These are phyloP conservation scores for Penicillium hordei DNA, from an alignment of 2,329 filamentous ascomycete species.

Conservation along the genomic window DNA sequence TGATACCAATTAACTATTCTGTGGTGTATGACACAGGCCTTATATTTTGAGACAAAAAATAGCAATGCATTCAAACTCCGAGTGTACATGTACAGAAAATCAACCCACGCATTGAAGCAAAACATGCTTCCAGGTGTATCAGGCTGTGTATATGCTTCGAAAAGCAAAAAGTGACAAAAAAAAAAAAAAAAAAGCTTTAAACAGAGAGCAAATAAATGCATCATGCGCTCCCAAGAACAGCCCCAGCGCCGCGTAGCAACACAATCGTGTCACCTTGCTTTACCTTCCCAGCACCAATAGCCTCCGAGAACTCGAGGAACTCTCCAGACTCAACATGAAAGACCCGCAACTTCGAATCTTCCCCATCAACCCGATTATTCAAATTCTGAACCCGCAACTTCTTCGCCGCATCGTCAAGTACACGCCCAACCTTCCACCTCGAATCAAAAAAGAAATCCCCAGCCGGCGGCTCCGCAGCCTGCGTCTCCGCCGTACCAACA, in stretches of 20 bases:
- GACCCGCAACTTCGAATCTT: conserved; percentile 74
- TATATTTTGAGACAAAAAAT: background rate
- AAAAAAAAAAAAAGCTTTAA: too few relatives aligned
- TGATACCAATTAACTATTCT: conserved; percentile 23
- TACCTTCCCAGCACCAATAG: conserved; percentile 67
- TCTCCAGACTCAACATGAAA: conserved; percentile 92
- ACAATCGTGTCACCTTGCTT: conserved; percentile 88
- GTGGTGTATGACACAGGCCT: conserved; percentile 4
- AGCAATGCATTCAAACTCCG: background rate
- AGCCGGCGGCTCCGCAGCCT: conserved; percentile 77
- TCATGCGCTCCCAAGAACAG: conserved; percentile 65
- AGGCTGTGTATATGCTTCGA: conserved; percentile 12
- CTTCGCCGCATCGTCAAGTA: conserved; percentile 47
- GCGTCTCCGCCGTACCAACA: conserved; percentile 84
- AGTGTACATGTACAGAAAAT: background rate
- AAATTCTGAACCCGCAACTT: conserved; percentile 46
- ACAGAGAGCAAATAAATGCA: background rate
- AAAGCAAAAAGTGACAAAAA: background rate
- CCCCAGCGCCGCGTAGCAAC: conserved; percentile 78
- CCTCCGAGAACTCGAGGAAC: conserved; percentile 83
- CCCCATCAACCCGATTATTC: conserved; percentile 45
- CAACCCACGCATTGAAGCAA: background rate
- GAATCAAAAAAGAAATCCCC: conserved; percentile 77
- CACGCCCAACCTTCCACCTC: conserved; percentile 85
- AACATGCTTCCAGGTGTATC: conserved; percentile 12